phyloP scores from a whole-genome alignment of 257 asterid genomes.

The Scutellaria barbata region DNA sequence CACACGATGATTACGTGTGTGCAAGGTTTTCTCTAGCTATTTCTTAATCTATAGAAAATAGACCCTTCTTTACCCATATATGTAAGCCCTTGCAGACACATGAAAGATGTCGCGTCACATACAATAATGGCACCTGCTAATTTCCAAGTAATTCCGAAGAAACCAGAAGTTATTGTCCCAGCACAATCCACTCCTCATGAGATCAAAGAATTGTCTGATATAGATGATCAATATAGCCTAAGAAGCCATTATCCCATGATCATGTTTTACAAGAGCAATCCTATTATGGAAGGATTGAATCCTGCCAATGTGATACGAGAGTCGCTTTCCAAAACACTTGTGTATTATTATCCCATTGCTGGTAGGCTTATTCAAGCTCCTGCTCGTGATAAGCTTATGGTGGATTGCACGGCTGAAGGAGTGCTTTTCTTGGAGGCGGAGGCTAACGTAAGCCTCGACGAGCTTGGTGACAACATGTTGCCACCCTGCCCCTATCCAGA shows the following conservation, averaged over 20 bases:
- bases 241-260: slow-evolving; percentile 2
- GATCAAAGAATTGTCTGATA: slow-evolving; percentile 1
- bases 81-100: too few relatives aligned
- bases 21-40: too few relatives aligned
- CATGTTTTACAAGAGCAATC: slow-evolving; percentile 5
- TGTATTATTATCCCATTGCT: slow-evolving; percentile 20
- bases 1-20: too few relatives aligned
- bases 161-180: slow-evolving; percentile 1
- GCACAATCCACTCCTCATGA: slow-evolving; percentile 21
- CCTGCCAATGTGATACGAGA: slow-evolving; percentile 1
- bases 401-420: slow-evolving; percentile 31
- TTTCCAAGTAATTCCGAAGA: neutral
- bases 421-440: slow-evolving; percentile 29
- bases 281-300: neutral
- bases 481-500: slow-evolving; percentile 23
- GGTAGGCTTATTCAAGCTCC: slow-evolving; percentile 20
- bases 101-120: too few relatives aligned
- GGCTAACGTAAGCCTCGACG: neutral
- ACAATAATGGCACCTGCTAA: too few relatives aligned
- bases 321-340: slow-evolving; percentile 26
- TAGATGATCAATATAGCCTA: slow-evolving; percentile 28
- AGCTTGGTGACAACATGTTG: slow-evolving; percentile 15
- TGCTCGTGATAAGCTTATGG: neutral
- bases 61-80: too few relatives aligned
- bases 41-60: too few relatives aligned